These are phyloP conservation scores for Eutrema salsugineum DNA, from an alignment of 441 rosid species.

Conservation along the genomic window DNA sequence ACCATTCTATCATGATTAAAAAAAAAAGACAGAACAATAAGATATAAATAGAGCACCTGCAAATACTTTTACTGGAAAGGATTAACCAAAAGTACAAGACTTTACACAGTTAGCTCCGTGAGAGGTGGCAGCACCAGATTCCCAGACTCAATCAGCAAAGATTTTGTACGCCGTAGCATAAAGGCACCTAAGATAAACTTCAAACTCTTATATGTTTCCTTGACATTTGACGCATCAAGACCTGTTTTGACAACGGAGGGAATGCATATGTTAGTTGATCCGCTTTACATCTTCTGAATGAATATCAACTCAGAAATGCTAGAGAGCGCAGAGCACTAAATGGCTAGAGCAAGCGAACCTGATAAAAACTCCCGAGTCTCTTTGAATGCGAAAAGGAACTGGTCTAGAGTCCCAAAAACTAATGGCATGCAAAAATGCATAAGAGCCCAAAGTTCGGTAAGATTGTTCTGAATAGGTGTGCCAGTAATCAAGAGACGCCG, in stretches of 20 bases:
- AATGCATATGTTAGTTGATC: neutral
- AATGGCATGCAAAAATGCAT: conserved; percentile 93
- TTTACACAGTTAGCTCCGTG: conserved; percentile 83
- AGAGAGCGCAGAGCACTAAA: neutral
- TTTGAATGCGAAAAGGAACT: conserved; percentile 69
- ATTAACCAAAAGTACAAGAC: conserved; percentile 1
- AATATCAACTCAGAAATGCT: neutral
- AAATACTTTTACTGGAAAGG: neutral
- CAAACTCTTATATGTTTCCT: conserved; percentile 50
- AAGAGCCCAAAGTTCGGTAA: conserved; percentile 89
- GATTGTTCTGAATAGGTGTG: conserved; percentile 90
- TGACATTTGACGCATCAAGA: conserved; percentile 37
- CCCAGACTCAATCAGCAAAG: conserved; percentile 70
- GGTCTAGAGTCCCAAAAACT: conserved; percentile 72
- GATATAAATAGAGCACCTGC: neutral
- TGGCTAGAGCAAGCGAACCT: conserved; percentile 34
- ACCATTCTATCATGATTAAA: conserved; percentile 61
- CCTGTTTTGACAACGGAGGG: conserved; percentile 32
- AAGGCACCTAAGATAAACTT: conserved; percentile 67
- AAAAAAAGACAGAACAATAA: conserved; percentile 1
- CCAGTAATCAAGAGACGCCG: conserved; percentile 91
- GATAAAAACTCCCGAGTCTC: conserved; percentile 54
- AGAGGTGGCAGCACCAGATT: conserved; percentile 76
- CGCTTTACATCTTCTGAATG: neutral
- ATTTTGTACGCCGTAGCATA: conserved; percentile 85